phyloP scores from a whole-genome alignment of 2,329 filamentous ascomycete genomes.

The Didymella exigua region DNA sequence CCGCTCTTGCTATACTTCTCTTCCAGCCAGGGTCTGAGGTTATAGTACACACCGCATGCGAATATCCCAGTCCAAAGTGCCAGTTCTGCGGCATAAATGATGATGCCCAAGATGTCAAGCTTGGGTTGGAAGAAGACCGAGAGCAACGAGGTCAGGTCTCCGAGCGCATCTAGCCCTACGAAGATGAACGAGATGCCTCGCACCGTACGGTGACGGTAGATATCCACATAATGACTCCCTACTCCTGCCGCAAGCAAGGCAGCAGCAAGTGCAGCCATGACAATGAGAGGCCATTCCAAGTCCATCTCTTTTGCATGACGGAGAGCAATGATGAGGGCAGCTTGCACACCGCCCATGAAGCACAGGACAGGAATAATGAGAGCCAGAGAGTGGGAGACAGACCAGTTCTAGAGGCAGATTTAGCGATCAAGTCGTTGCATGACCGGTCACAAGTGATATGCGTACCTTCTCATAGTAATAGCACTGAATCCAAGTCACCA shows the following conservation, averaged over 20 bases:
- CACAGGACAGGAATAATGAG: slow-evolving; percentile 59
- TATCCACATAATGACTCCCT: slow-evolving; percentile 71
- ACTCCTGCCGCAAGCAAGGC: slow-evolving; percentile 69
- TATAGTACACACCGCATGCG: slow-evolving; percentile 68
- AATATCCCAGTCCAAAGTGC: slow-evolving; percentile 71
- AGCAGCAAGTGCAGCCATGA: slow-evolving; percentile 72
- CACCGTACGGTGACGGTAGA: slow-evolving; percentile 69
- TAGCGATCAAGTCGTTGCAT: neutral
- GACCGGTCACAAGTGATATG: neutral
- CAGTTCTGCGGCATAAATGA: slow-evolving; percentile 71
- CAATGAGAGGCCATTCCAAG: slow-evolving; percentile 65
- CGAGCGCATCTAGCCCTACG: slow-evolving; percentile 70
- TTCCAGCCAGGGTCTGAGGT: slow-evolving; percentile 64
- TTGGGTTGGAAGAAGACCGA: slow-evolving; percentile 67
- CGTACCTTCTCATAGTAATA: slow-evolving; percentile 57
- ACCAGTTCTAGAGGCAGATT: slow-evolving; percentile 56
- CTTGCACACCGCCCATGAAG: slow-evolving; percentile 65
- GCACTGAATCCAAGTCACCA: slow-evolving; percentile 62
- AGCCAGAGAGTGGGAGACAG: slow-evolving; percentile 54
- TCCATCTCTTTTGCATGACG: slow-evolving; percentile 52
- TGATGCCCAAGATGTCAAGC: slow-evolving; percentile 66
- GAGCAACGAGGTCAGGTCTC: slow-evolving; percentile 69
- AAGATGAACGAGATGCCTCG: slow-evolving; percentile 75
- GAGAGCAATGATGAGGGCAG: slow-evolving; percentile 63
- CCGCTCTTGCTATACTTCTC: slow-evolving; percentile 34